Evolutionary conservation across 768 basidiomycete genomes (phyloP), one percentile per base, ranked within the genome.

Genomic region (Xerocomellus dryophilus): DNA sequence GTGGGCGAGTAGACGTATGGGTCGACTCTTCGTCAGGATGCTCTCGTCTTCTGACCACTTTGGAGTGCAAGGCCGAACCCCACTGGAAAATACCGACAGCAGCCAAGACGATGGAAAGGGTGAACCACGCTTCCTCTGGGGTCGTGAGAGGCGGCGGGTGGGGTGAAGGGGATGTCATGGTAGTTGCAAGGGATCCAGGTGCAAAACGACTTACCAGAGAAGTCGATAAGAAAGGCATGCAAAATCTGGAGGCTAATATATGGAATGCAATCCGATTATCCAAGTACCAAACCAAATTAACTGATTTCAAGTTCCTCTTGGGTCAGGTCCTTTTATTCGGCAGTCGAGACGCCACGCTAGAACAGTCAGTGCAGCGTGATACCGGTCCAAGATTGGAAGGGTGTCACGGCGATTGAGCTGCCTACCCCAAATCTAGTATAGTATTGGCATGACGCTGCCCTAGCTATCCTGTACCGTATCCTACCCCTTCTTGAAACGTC

Each of bases 1-100:
- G 43, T 7, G 25, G n/a, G 25, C 25, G 43, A 10, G 43, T 4
- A 4, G 59, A 47, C 2, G 47, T 2, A n/a, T 47, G 43, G 0
- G 60, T 50, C 20, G 57, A 51, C 39, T 68, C 68, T 42, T 60
- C 59, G 12, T 70, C 68, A 0, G 15, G 29, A 6, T 1, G 14
- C 8, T 4, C 20, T n/a, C 1, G 38, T 18, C 36, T 35, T 8
- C 29, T 39, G 21, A 25, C 32, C 3, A 65, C 9, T 53, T 63
- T 69, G 49, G 67, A 62, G 49, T 58, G 29, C 23, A 69, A 18
- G 39, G 61, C 20, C 1, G 67, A 63, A 0, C 65, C 59, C 67
- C 67, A 69, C 12, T 69, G 65, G 51, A 57, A 67, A 4, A 60
- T 27, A 15, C 69, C 65, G 18, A 71, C 40, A 0, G 51, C 15